These are phyloP conservation scores for Nicotiana undulata DNA, from an alignment of 257 asterid genomes.

Conservation along the genomic window DNA sequence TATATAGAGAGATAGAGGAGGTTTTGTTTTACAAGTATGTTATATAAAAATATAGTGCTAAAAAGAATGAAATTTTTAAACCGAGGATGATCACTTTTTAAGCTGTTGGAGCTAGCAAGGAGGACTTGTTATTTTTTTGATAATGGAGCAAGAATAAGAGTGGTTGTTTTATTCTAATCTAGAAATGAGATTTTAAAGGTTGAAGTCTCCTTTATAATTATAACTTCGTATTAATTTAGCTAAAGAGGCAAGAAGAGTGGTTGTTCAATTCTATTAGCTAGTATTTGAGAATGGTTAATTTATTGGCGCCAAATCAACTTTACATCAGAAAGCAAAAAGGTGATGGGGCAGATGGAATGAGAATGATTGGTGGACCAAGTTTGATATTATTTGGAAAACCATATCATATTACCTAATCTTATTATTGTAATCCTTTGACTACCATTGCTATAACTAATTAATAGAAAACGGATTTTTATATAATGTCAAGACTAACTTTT, in stretches of 20 bases:
- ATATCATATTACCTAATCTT: constrained; percentile 8
- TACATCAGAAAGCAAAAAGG: constrained; percentile 10
- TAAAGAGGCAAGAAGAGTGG: background rate
- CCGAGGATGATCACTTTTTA: constrained; percentile 9
- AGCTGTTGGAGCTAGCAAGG: constrained; percentile 38
- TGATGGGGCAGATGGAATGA: constrained; percentile 34
- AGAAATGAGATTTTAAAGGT: too few species aligned
- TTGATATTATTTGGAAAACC: background rate
- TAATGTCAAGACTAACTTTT: background rate
- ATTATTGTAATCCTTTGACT: background rate
- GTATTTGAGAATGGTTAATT: background rate
- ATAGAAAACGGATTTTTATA: background rate
- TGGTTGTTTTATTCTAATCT: background rate
- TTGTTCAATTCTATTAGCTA: background rate
- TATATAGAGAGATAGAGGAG: constrained; percentile 13
- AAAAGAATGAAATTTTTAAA: background rate
- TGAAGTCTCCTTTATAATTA: too few species aligned
- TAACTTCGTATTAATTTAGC: background rate
- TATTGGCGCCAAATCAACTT: background rate
- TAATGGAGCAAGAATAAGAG: too few species aligned
- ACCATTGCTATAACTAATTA: background rate
- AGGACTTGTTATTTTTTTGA: constrained; percentile 19
- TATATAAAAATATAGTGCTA: background rate
- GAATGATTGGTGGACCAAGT: background rate
- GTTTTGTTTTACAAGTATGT: background rate